Evolutionary conservation across 768 basidiomycete species (phyloP), one percentile per base, ranked within the genome.

Genomic region (Trametes sanguinea): DNA sequence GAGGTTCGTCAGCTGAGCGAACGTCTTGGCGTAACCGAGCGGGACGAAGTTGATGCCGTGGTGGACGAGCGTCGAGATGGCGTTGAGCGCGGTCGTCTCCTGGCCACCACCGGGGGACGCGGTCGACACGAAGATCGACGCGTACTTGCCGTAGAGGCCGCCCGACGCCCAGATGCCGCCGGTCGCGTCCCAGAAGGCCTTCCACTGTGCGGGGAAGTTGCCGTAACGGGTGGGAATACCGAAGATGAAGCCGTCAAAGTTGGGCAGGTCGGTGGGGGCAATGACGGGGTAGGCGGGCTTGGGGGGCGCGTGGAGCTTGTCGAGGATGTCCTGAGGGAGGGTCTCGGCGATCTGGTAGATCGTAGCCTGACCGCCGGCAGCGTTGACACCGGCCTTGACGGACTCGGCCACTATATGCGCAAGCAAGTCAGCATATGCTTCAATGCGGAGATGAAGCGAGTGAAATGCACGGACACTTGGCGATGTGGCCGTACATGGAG

Each of bases 201-300:
- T 90, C 86, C 87, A 89, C 69, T 95, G 93, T 1, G 78, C 89
- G 44, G 92, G 84, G 75, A 90, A 88, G 69, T 83, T 87, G 45
- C 93, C 93, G 76, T 84, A 95, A 67, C 93, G 88, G 37, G 89
- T 90, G 52, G 88, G 88, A 56, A 92, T 80, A 62, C 91, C 93
- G 60, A 94, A 80, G 64, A 95, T 66, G 81, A 84, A 88, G 9
- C 85, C 92, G 70, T 96, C 91, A 71, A 83, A 89, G 14, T 79
- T 62, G n/a, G 77, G 63, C 54, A 95, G 79, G 22, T 80, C 77
- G 1, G 78, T 74, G 30, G 87, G 81, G 4, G 77, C 80, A 72
- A 92, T 78, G 66, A 89, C 71, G 14, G 93, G 91, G 74, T 92
- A 92, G 64, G 82, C 76, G 54, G 83, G 83, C 73, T 90, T 92